Base-by-base conservation (phyloP, 140 eudicot genomes). In the Anethum foeniculum region DNA sequence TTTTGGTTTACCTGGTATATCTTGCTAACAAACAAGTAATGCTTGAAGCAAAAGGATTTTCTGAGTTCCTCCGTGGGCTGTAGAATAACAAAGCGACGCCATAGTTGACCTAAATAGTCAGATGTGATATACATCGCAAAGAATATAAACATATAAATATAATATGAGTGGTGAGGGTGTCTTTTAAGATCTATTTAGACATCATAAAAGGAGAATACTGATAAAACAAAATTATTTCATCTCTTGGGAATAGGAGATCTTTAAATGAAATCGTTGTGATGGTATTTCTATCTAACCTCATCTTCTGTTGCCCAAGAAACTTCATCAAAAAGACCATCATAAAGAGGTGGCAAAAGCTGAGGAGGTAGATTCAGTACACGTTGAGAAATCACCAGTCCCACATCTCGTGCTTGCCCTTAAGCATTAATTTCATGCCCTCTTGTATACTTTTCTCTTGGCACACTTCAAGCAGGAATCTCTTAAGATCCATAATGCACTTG, bases 241-340 rank as follows among this genome's bases (percentile, higher is more conserved):
- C 46, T 41, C 46, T 7, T 25, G 16, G 13, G 73, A 30, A 30
- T 30, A 67, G 71, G 16, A 25, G 16, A 62, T 52, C 21, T 52
- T 52, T 19, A 7, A 52, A 52, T 52, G n/a, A 52, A 16, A 21
- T 10, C 5, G 14, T 60, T 25, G 14, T 60, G 8, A 23, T 60
- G 69, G 69, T 69, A 7, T 41, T 48, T 27, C 77, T 51, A 64
- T 69, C 97, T 85, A 84, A 94, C 97, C 97, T 92, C 99, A 77
- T 92, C 97, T 87, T 95, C 97, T 34, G 91, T 90, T 49, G 97
- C 99, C 99, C 97, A 95, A 18, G 86, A 85, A 44, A 92, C 83
- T 82, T 95, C 99, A 84, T 90, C 93, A 84, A 95, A 95, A 74
- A 92, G 91, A 64, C 85, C 93, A 85, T 92, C 93, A 86, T 92